Percentiles rank a stretch among this genome's conserved stretches.
These are phyloP conservation scores for Russula emetica DNA, from an alignment of 768 basidiomycete species.

Conservation along the genomic window DNA sequence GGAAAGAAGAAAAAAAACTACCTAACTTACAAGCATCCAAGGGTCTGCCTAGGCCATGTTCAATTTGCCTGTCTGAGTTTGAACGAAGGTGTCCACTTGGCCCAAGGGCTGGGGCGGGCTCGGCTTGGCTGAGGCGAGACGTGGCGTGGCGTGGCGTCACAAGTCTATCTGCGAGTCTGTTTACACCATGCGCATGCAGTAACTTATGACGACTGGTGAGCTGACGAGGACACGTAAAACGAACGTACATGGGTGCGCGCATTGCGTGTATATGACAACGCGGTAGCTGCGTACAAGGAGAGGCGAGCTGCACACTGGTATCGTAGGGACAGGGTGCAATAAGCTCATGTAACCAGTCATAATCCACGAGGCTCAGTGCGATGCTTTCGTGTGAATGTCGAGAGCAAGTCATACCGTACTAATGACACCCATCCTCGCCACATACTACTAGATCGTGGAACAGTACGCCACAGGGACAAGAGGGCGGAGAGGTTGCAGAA, in stretches of 20 bases:
- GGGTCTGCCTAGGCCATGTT: neutral
- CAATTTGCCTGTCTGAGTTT: slow-evolving; percentile 1
- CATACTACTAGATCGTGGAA: neutral
- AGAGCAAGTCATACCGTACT: neutral
- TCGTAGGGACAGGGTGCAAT: slow-evolving; percentile 2
- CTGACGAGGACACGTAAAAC: slow-evolving; percentile 5
- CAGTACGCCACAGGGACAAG: slow-evolving; percentile 7
- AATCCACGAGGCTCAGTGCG: neutral
- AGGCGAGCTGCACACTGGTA: neutral
- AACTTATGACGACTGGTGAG: slow-evolving; percentile 14
- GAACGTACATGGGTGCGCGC: neutral
- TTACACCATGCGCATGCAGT: neutral
- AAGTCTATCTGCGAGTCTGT: slow-evolving; percentile 1
- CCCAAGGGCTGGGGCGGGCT: slow-evolving; percentile 14
- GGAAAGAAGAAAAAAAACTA: neutral
- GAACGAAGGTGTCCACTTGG: neutral
- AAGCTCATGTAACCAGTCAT: slow-evolving; percentile 1
- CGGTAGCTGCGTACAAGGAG: neutral
- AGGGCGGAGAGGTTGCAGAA: neutral
- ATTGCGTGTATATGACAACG: neutral
- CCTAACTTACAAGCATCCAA: neutral
- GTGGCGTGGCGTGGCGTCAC: slow-evolving; percentile 10
- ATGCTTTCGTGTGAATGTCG: neutral
- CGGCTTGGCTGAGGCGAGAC: slow-evolving; percentile 10
- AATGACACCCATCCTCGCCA: too few species aligned